Evolutionary conservation across 2,329 filamentous ascomycete species (phyloP).

Genomic region (Hymenoscyphus infarciens): DNA sequence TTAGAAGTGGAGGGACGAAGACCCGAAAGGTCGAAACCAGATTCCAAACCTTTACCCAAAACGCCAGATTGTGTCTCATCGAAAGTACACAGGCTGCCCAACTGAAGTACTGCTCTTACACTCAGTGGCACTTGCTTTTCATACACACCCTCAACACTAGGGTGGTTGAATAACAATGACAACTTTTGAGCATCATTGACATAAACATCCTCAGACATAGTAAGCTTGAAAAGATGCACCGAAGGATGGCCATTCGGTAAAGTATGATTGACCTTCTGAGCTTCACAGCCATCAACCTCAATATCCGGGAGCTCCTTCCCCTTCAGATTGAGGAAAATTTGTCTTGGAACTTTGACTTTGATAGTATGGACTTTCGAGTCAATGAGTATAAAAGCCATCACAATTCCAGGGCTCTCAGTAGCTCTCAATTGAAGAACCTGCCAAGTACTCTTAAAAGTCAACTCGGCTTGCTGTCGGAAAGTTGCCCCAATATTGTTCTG

Average conservation of each 20-base stretch:
- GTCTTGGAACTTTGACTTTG: slow-evolving; percentile 83
- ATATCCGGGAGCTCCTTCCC: slow-evolving; percentile 83
- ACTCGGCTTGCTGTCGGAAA: slow-evolving; percentile 89
- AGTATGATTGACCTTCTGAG: slow-evolving; percentile 90
- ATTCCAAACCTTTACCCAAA: slow-evolving; percentile 85
- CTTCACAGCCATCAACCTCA: slow-evolving; percentile 77
- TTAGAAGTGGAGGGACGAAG: slow-evolving; percentile 66
- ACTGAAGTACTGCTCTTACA: slow-evolving; percentile 78
- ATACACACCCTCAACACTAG: slow-evolving; percentile 95
- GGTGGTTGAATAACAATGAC: slow-evolving; percentile 78
- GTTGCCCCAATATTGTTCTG: slow-evolving; percentile 63
- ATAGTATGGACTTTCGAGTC: slow-evolving; percentile 86
- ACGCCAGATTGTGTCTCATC: slow-evolving; percentile 88
- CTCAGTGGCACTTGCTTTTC: slow-evolving; percentile 88
- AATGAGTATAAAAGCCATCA: slow-evolving; percentile 86
- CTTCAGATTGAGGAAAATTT: slow-evolving; percentile 90
- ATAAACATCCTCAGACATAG: slow-evolving; percentile 83
- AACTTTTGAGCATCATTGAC: slow-evolving; percentile 82
- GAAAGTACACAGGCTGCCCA: slow-evolving; percentile 90
- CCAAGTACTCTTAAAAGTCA: slow-evolving; percentile 90
- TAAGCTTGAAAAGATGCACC: slow-evolving; percentile 89
- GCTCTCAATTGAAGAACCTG: slow-evolving; percentile 84
- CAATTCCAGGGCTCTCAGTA: slow-evolving; percentile 80
- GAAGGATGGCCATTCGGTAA: slow-evolving; percentile 94
- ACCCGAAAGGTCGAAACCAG: slow-evolving; percentile 83